Evolutionary conservation across 805 yeast species (phyloP).

Genomic region (Ascoidea tarda): DNA sequence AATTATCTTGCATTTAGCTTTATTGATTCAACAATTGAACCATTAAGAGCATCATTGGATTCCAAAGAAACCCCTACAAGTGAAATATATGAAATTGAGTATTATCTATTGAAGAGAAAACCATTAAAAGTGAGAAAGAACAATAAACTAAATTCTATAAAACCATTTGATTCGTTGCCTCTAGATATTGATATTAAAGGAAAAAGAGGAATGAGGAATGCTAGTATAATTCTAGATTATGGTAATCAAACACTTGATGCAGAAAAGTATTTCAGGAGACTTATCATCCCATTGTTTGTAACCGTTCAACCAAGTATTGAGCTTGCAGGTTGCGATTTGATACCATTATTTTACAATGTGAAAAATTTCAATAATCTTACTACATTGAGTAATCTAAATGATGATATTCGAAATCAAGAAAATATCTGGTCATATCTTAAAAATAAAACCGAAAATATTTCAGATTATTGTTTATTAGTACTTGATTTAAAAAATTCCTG

Average conservation of each 20-base stretch:
- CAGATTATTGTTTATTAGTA: conserved; percentile 48
- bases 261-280: conserved; percentile 32
- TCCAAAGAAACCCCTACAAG: conserved; percentile 33
- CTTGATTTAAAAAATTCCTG: conserved; percentile 76
- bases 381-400: background rate
- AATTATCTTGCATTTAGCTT: conserved; percentile 46
- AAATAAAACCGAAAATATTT: conserved; percentile 19
- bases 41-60: conserved; percentile 40
- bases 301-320: conserved; percentile 66
- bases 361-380: conserved; percentile 16
- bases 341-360: conserved; percentile 33
- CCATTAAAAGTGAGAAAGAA: conserved; percentile 33
- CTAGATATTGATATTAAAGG: conserved; percentile 51
- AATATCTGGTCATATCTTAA: conserved; percentile 14
- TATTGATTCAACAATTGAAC: conserved; percentile 61
- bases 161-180: conserved; percentile 25
- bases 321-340: conserved; percentile 59
- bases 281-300: conserved; percentile 55
- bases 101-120: conserved; percentile 40
- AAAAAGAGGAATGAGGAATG: conserved; percentile 57
- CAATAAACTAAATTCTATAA: conserved; percentile 12
- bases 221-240: conserved; percentile 53
- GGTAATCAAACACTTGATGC: conserved; percentile 24
- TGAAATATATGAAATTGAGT: conserved; percentile 67
- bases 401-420: conserved; percentile 6